Conservation (phyloP, 1,139 yeast genomes). For the Suhomyces taliae region DNA sequence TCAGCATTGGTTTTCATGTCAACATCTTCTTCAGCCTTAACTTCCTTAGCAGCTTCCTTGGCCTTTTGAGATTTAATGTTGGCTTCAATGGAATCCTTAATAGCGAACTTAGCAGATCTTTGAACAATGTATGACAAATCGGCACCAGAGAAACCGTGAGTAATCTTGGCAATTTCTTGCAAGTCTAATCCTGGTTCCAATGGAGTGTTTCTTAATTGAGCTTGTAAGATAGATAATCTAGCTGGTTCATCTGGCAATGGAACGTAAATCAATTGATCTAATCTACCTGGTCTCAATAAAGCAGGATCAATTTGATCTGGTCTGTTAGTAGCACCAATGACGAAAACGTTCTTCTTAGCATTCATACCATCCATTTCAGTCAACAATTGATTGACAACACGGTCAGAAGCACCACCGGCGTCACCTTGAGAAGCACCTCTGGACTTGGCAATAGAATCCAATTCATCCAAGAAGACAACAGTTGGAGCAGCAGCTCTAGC, state of each 20-base stretch:
- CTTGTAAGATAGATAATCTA: constrained; percentile 87
- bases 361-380: constrained; percentile 99
- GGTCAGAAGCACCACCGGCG: constrained; percentile 97
- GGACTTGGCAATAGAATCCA: constrained; percentile 96
- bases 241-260: constrained; percentile 97
- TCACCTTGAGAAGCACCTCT: constrained; percentile 93
- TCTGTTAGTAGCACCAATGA: constrained; percentile 98
- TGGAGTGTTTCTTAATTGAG: constrained; percentile 98
- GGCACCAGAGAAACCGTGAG: constrained; percentile 98
- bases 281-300: constrained; percentile 96
- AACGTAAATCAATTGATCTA: constrained; percentile 96
- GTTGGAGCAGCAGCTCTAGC: constrained; percentile 99
- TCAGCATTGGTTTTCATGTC: constrained; percentile 48
- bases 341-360: constrained; percentile 97
- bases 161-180: constrained; percentile 83
- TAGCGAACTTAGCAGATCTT: constrained; percentile 98
- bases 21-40: constrained; percentile 57
- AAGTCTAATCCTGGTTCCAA: constrained; percentile 95
- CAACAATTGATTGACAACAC: constrained; percentile 95
- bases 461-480: constrained; percentile 94
- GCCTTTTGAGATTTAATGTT: constrained; percentile 55
- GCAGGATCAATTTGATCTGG: constrained; percentile 99
- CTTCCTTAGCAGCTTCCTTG: constrained; percentile 41
- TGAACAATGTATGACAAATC: constrained; percentile 96
- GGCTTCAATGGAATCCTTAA: constrained; percentile 96